Percentiles rank a stretch among this genome's conserved stretches.
These are phyloP conservation scores for Gaeumannomyces tritici DNA, from an alignment of 2,329 filamentous ascomycete species.

Conservation along the genomic window DNA sequence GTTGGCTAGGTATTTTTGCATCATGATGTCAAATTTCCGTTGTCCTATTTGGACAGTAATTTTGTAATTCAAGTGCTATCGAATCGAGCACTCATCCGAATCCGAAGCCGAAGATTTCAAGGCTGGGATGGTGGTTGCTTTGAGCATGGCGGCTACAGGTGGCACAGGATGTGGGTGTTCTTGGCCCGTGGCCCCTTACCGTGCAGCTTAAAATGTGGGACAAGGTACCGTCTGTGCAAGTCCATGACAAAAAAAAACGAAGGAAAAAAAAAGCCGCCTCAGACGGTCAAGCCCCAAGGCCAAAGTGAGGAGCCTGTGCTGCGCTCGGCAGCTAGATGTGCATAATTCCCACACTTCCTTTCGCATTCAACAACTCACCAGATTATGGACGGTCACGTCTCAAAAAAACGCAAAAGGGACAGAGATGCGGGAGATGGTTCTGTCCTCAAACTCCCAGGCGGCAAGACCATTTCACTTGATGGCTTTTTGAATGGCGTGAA, in stretches of 20 bases:
- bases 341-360: background rate
- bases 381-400: constrained; percentile 5
- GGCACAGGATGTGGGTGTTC: background rate
- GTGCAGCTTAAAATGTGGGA: background rate
- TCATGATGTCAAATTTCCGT: background rate
- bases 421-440: constrained; percentile 21
- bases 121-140: too few relatives aligned
- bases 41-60: background rate
- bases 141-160: too few relatives aligned
- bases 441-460: constrained; percentile 31
- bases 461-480: constrained; percentile 37
- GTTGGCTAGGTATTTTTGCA: background rate
- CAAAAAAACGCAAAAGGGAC: constrained; percentile 23
- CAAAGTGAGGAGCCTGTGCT: background rate
- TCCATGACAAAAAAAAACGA: background rate
- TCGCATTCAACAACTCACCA: background rate
- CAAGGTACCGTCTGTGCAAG: background rate
- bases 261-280: too few relatives aligned
- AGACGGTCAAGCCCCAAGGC: too few relatives aligned
- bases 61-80: background rate
- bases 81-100: background rate
- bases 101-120: too few relatives aligned
- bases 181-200: too few relatives aligned
- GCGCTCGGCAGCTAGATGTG: background rate
- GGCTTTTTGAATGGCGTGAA: constrained; percentile 28